These are phyloP conservation scores for Penicillium hesseltinei DNA, from an alignment of 2,329 filamentous ascomycete species.

Conservation along the genomic window DNA sequence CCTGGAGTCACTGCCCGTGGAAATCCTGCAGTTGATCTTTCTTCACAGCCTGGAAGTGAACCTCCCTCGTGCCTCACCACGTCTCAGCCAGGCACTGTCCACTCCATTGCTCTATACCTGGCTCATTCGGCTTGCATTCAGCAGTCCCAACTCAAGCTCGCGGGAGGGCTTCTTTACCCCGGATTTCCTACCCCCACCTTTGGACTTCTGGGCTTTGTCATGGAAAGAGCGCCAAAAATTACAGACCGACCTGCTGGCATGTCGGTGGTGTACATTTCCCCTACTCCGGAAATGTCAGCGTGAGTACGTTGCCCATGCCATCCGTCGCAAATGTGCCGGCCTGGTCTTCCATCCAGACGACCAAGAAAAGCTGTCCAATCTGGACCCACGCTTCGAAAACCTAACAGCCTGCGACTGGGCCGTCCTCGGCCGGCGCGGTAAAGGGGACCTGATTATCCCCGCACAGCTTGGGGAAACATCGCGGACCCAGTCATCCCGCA, in stretches of 20 bases:
- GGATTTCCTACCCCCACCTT: constrained; percentile 40
- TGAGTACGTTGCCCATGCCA: constrained; percentile 38
- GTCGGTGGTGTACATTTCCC: constrained; percentile 42
- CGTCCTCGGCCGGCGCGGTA: constrained; percentile 25
- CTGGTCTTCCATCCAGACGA: constrained; percentile 31
- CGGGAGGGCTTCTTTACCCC: constrained; percentile 35
- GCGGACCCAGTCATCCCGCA: not conserved
- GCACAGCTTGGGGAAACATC: constrained; percentile 13
- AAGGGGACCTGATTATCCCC: constrained; percentile 33
- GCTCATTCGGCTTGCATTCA: constrained; percentile 45
- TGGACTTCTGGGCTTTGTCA: constrained; percentile 35
- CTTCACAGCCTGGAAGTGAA: constrained; percentile 50
- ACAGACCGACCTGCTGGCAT: constrained; percentile 38
- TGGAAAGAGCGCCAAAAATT: constrained; percentile 31
- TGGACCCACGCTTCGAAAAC: constrained; percentile 27
- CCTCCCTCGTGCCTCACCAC: constrained; percentile 44
- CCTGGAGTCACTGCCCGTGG: constrained; percentile 48
- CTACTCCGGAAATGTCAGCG: constrained; percentile 42
- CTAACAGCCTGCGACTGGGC: constrained; percentile 24
- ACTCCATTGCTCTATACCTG: constrained; percentile 43
- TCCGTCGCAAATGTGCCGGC: constrained; percentile 30
- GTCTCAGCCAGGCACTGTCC: constrained; percentile 43
- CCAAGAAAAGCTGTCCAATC: constrained; percentile 19
- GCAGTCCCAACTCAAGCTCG: constrained; percentile 35
- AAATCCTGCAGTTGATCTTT: constrained; percentile 54